Evolutionary conservation across 352 stramenopile genomes (phyloP).

Genomic region (Thalassiosira hispida): DNA sequence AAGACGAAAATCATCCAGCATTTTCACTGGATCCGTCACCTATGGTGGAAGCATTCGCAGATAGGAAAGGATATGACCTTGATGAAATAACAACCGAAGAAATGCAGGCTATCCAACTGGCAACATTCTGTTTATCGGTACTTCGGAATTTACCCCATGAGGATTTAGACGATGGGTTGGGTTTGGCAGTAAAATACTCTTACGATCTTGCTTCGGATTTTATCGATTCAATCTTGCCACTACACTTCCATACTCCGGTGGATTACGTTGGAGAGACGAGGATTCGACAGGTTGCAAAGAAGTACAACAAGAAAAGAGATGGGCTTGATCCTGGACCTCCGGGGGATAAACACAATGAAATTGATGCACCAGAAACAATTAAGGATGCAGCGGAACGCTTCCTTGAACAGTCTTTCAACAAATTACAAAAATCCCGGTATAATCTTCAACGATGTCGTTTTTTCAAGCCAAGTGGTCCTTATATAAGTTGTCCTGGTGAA

Average conservation of each 20-base stretch:
- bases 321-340: neutral
- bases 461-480: neutral
- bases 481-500: no score
- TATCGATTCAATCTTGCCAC: slow-evolving; percentile 63
- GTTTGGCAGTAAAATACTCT: slow-evolving; percentile 72
- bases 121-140: slow-evolving; percentile 74
- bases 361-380: slow-evolving; percentile 54
- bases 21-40: slow-evolving; percentile 22
- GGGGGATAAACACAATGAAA: slow-evolving; percentile 71
- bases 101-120: slow-evolving; percentile 85
- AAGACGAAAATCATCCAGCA: slow-evolving; percentile 48
- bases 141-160: slow-evolving; percentile 53
- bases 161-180: slow-evolving; percentile 46
- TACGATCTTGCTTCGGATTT: slow-evolving; percentile 59
- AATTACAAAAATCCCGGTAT: neutral
- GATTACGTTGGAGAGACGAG: slow-evolving; percentile 43
- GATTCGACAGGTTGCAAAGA: slow-evolving; percentile 65
- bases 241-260: slow-evolving; percentile 65
- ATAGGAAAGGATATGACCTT: slow-evolving; percentile 9
- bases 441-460: neutral
- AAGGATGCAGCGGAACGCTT: slow-evolving; percentile 61
- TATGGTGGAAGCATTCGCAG: slow-evolving; percentile 34
- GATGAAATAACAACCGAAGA: slow-evolving; percentile 48
- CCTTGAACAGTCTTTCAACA: slow-evolving; percentile 25
- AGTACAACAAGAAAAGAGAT: slow-evolving; percentile 80